These are phyloP conservation scores for Botrytis aclada DNA, from an alignment of 2,329 filamentous ascomycete genomes.

Conservation along the genomic window DNA sequence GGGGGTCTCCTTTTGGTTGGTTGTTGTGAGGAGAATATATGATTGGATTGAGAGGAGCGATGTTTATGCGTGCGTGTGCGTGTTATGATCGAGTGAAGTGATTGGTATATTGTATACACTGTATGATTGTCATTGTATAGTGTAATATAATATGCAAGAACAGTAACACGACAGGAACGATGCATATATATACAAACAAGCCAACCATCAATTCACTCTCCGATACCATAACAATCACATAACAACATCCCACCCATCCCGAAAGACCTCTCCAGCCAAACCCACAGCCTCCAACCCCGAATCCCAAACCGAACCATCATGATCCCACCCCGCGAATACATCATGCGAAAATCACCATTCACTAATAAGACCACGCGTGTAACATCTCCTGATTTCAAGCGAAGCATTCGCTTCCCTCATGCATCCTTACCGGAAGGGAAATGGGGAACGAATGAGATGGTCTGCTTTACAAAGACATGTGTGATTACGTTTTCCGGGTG, in stretches of 20 bases:
- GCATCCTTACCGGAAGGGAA: too few species aligned
- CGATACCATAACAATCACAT: not conserved
- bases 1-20: not conserved
- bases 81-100: slow-evolving; percentile 4
- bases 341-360: not conserved
- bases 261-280: not conserved
- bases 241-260: not conserved
- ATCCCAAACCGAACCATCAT: slow-evolving; percentile 4
- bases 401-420: not conserved
- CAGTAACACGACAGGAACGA: not conserved
- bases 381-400: slow-evolving; percentile 10
- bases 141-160: not conserved
- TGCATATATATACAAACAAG: not conserved
- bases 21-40: not conserved
- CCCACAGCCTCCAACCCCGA: not conserved
- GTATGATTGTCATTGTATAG: not conserved
- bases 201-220: not conserved
- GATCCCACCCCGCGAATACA: not conserved
- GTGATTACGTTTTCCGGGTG: not conserved
- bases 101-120: not conserved
- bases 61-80: not conserved
- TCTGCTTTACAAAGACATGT: not conserved
- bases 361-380: too few species aligned
- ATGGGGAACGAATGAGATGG: too few species aligned
- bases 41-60: not conserved